These are phyloP conservation scores for Magnolia kwangsiensis DNA, from an alignment of 164 flowering plant genomes.

Conservation along the genomic window DNA sequence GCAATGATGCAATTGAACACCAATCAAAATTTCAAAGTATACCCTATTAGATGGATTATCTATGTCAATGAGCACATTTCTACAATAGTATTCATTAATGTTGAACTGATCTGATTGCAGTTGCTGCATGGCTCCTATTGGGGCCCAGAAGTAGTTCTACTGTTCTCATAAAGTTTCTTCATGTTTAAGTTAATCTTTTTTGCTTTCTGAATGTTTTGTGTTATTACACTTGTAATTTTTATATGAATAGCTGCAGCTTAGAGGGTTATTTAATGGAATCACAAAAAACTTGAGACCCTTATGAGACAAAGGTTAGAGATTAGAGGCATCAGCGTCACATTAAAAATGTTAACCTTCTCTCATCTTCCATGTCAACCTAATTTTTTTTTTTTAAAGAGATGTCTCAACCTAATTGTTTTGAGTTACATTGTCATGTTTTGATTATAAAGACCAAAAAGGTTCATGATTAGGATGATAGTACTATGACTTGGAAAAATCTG, in stretches of 20 bases:
- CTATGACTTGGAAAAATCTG: too few species aligned
- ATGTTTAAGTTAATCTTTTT: too few species aligned
- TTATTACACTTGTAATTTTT: too few species aligned
- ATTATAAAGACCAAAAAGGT: neutral
- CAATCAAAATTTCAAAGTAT: neutral
- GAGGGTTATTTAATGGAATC: neutral
- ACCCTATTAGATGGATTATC: neutral
- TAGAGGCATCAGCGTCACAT: neutral
- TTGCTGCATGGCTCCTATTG: neutral
- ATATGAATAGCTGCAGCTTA: neutral
- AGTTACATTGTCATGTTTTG: neutral
- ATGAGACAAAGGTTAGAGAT: too few species aligned
- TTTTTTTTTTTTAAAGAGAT: too few species aligned
- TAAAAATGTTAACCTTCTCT: neutral
- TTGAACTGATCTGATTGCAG: neutral
- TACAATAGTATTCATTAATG: neutral
- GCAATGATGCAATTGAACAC: neutral
- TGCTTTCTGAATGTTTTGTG: neutral
- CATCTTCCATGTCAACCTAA: neutral
- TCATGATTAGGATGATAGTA: too few species aligned
- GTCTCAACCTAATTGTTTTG: too few species aligned
- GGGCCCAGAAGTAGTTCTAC: too few species aligned
- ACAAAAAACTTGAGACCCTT: neutral
- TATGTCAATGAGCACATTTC: neutral
- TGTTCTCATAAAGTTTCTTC: neutral